Percentiles rank a stretch among this genome's conserved stretches.
Conservation (phyloP, 805 yeast species). For the Hanseniaspora osmophila region DNA sequence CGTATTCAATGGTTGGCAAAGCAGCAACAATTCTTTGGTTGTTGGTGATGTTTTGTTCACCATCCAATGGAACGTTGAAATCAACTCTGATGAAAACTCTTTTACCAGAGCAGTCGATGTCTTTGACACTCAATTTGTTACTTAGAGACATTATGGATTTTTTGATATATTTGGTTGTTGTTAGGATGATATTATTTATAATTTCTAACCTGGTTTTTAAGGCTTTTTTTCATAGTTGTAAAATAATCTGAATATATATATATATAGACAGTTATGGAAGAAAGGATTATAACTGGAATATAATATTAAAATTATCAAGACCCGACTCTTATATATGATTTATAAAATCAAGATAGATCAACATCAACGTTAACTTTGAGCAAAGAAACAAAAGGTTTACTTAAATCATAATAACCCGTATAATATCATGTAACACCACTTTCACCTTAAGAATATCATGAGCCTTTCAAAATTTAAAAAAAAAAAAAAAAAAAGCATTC, state of each 20-base stretch:
- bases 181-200: not conserved
- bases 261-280: too few species aligned
- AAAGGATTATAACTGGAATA: too few species aligned
- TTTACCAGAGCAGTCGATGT: slow-evolving; percentile 73
- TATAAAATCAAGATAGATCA: too few species aligned
- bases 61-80: slow-evolving; percentile 84
- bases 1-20: slow-evolving; percentile 93
- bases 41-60: slow-evolving; percentile 89
- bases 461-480: too few species aligned
- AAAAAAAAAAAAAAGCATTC: too few species aligned
- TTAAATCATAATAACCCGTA: too few species aligned
- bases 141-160: slow-evolving; percentile 66
- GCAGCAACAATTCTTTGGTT: slow-evolving; percentile 99
- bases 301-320: too few species aligned
- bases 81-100: slow-evolving; percentile 98
- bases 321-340: too few species aligned
- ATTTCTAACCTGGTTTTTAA: not conserved
- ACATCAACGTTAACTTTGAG: too few species aligned
- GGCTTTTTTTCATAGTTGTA: not conserved
- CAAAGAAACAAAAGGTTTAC: too few species aligned
- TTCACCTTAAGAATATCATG: too few species aligned
- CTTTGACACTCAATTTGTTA: slow-evolving; percentile 84
- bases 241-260: not conserved
- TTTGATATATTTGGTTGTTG: not conserved
- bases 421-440: too few species aligned